Conservation (phyloP, 495 filamentous ascomycete genomes). For the Parmelia sp. region DNA sequence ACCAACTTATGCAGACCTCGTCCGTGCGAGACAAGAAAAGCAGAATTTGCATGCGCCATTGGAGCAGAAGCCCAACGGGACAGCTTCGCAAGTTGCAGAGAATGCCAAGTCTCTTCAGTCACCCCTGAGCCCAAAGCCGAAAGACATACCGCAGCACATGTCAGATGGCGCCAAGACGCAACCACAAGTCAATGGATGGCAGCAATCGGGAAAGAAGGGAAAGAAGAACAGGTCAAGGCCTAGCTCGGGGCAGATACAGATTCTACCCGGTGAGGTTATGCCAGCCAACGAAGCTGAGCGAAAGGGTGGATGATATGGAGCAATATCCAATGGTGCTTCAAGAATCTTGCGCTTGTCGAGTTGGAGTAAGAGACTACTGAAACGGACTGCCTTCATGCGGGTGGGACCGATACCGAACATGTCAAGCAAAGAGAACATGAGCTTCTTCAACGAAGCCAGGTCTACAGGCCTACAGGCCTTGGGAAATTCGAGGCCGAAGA, state of each 20-base stretch:
- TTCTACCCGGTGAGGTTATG: conserved; percentile 36
- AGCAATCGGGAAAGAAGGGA: conserved; percentile 42
- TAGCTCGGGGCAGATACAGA: conserved; percentile 24
- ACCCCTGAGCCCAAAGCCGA: conserved; percentile 6
- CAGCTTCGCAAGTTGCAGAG: conserved; percentile 5
- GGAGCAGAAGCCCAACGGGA: conserved; percentile 35
- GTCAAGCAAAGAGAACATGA: neutral
- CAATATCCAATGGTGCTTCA: neutral
- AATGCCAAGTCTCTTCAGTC: conserved; percentile 3
- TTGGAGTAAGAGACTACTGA: neutral
- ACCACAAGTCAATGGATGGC: conserved; percentile 35
- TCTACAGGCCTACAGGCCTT: neutral
- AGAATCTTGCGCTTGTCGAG: neutral
- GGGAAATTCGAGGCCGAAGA: neutral
- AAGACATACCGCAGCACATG: conserved; percentile 9
- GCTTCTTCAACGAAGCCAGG: conserved; percentile 4
- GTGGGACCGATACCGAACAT: neutral
- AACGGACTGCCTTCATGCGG: neutral
- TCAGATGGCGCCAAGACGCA: conserved; percentile 12
- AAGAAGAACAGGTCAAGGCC: conserved; percentile 40
- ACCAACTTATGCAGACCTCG: conserved; percentile 22
- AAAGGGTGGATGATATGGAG: conserved; percentile 40
- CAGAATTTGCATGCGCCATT: conserved; percentile 27
- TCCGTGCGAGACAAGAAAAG: conserved; percentile 23
- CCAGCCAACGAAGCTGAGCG: conserved; percentile 46